Base-by-base conservation (phyloP, 2,329 filamentous ascomycete species). In the Neonectria ditissima region DNA sequence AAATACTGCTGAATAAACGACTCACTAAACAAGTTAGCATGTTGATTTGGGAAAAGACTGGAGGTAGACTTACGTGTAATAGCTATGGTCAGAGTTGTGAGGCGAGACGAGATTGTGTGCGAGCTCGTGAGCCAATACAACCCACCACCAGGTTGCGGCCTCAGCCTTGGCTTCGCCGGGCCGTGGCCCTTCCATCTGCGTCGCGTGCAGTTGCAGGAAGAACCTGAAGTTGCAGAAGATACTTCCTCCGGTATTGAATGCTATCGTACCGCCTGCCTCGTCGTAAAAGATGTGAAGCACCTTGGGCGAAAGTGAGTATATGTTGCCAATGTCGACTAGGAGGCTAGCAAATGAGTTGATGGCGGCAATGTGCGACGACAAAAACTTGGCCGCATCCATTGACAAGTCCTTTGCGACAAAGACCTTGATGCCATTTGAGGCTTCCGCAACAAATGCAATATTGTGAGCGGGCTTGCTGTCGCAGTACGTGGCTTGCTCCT, bases 211-310 rank as follows among this genome's bases (percentile, higher is more conserved):
- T 73, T 95, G 89, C 64, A 91, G 80, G 77, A 94, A 98, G 82
- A 93, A 97, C 18, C 92, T 86, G 67, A 97, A 86, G 75, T 99
- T 99, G 83, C 94, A 97, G 81, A 98, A 99, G 30, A 99, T 87
- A 72, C 91, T 93, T 39, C 95, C 94, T 41, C 86, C 88, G 9
- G 87, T 87, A 76, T 99, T 99, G 84, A 99, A 99, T 0, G 95
- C 96, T 66, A 99, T 97, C 0, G 93, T 94, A 59, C 87, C 88
- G 5, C 93, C 92, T 3, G 82, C 79, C 43, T 91, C 87, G 71
- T 97, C 94, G 72, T 94, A 93, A 80, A 95, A 98, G 54, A 98
- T 91, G 76, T 97, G 95, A 61, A 98, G 78, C 3, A 89, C 89
- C 32, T 86, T 83, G 0, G 87, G 83, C 1, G 87, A 83, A 24